Percentiles rank a stretch among this genome's conserved stretches.
These are phyloP conservation scores for Ziziphus jujuba DNA, from an alignment of 306 rosid genomes.

Conservation along the genomic window DNA sequence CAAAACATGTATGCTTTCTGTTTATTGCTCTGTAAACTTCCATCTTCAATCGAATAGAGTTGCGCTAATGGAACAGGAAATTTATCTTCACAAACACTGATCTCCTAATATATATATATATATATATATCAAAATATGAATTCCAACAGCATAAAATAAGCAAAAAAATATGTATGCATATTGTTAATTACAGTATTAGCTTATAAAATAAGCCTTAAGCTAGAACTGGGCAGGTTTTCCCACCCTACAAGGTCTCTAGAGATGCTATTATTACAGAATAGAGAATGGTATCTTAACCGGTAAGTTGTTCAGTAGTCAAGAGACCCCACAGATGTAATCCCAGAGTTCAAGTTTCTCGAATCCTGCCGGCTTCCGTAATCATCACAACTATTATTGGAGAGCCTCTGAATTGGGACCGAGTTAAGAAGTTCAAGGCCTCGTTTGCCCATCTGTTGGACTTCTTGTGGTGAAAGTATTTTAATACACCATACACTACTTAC, in stretches of 20 bases:
- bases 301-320: constrained; percentile 62
- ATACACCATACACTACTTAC: constrained; percentile 95
- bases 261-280: constrained; percentile 53
- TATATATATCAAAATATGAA: constrained; percentile 47
- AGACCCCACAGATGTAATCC: constrained; percentile 81
- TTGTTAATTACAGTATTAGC: constrained; percentile 68
- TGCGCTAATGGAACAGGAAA: constrained; percentile 23
- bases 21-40: neutral
- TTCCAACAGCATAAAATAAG: constrained; percentile 35
- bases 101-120: constrained; percentile 59
- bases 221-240: constrained; percentile 47
- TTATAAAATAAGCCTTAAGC: constrained; percentile 53
- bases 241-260: constrained; percentile 37
- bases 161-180: constrained; percentile 28
- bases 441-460: constrained; percentile 93
- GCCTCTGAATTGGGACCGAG: constrained; percentile 81
- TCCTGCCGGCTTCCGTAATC: constrained; percentile 75
- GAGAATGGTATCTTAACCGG: constrained; percentile 39
- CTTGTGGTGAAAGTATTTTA: constrained; percentile 94
- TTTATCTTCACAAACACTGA: constrained; percentile 46
- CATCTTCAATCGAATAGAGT: constrained; percentile 19
- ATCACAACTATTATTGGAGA: constrained; percentile 65
- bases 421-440: constrained; percentile 71
- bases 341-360: constrained; percentile 64
- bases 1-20: too few relatives aligned